Evolutionary conservation across 2,329 filamentous ascomycete species (phyloP), one percentile per base, ranked within the genome.

Genomic region (Anisogramma anomala): DNA sequence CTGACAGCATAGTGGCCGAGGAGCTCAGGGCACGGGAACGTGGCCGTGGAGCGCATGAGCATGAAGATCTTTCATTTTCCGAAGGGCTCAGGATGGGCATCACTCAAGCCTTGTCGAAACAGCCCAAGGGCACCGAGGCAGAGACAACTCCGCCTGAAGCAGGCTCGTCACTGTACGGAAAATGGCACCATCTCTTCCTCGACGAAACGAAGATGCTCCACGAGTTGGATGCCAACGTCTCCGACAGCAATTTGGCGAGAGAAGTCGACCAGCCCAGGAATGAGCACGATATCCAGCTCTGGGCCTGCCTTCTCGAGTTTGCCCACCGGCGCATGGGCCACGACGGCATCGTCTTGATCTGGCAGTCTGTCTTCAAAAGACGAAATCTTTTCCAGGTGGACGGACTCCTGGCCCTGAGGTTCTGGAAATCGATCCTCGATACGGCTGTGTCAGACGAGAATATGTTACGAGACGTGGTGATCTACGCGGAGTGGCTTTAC

Each of bases 401-500:
- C 3, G 53, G 53, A 6, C 25, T 49, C 3, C 45, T 50, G 6
- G 54, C 58, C 3, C 36, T 43, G 18, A 34, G 36, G 1, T 58
- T 62, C 22, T 61, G 58, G 58, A 31, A 41, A 18, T 45, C 49
- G 1, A 49, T 66, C 5, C 45, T 63, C 14, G 53, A 55, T 9
- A 51, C 54, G 4, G 61, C 61, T 2, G 45, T 65, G 14, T 48
- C 49, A 8, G 54, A 61, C 38, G 46, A 53, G 5, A 48, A 48
- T 13, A 51, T 63, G 32, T 48, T 68, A 26, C 48, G 58, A 9
- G 53, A 52, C 36, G 53, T 64, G 17, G 59, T 57, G 52, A 43
- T 53, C 11, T 67, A 67, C 42, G 63, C 62, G 27, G 59, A 66
- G 45, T 66, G 64, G 54, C 63, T 75, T 41, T 52, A 55, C 22